These are phyloP conservation scores for Mycena maculata DNA, from an alignment of 768 basidiomycete species.

Conservation along the genomic window DNA sequence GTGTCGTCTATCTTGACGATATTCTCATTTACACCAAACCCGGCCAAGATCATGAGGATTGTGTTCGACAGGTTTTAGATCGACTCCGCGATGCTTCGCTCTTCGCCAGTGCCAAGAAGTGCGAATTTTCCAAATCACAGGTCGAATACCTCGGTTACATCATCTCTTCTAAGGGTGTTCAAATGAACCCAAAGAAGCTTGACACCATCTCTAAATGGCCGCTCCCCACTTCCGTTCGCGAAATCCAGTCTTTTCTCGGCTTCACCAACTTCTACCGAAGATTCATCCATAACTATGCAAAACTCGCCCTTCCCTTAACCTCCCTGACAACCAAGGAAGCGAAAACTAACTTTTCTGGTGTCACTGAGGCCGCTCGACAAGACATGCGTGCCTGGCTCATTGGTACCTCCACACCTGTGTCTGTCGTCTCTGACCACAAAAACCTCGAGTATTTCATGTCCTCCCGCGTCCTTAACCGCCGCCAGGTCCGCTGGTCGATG, in stretches of 20 bases:
- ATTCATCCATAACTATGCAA: conserved; percentile 25
- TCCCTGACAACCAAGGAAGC: conserved; percentile 24
- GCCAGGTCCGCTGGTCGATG: conserved; percentile 1
- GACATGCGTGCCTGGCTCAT: conserved; percentile 12
- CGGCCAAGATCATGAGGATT: too few relatives aligned
- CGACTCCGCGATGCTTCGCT: too few relatives aligned
- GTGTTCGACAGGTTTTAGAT: too few relatives aligned
- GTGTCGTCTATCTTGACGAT: too few relatives aligned
- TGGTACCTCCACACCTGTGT: conserved; percentile 40
- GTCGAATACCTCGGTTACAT: too few relatives aligned
- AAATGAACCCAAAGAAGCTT: conserved; percentile 40
- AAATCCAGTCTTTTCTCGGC: too few relatives aligned
- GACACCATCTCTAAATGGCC: conserved; percentile 50
- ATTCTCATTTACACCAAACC: too few relatives aligned
- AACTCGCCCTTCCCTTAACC: too few relatives aligned
- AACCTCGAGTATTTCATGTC: neutral
- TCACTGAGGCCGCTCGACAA: neutral
- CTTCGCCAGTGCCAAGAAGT: too few relatives aligned
- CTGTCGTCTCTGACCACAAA: conserved; percentile 59
- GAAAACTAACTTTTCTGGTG: conserved; percentile 18
- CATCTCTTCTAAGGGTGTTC: conserved; percentile 32
- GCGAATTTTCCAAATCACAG: too few relatives aligned
- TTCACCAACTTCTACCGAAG: too few relatives aligned
- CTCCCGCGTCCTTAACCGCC: neutral
- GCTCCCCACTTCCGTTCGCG: conserved; percentile 52